A percentile compares a stretch with the other conserved stretches of the same genome.
Evolutionary conservation across 2,329 filamentous ascomycete species (phyloP).

Genomic region (Xylariales sp.): DNA sequence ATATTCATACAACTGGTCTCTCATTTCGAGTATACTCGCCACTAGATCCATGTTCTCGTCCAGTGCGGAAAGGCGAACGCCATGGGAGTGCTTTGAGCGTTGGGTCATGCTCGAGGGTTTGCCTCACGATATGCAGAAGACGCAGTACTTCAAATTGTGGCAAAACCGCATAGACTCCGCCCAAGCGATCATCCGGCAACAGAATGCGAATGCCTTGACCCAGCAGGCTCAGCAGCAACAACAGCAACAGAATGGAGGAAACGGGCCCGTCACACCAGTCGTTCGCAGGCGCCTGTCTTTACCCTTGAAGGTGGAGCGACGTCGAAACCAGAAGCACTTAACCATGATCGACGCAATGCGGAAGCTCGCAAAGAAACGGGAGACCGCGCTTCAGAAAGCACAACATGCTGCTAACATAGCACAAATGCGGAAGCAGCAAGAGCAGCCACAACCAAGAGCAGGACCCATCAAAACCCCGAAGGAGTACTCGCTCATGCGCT

Average conservation of each 20-base stretch:
- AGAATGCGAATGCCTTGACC: conserved; percentile 44
- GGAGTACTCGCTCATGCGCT: conserved; percentile 85
- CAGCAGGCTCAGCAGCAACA: conserved; percentile 27
- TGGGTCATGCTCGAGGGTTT: conserved; percentile 91
- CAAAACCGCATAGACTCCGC: conserved; percentile 56
- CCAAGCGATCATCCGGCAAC: conserved; percentile 49
- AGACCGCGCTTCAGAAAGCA: conserved; percentile 80
- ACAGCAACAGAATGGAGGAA: conserved; percentile 27
- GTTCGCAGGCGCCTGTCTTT: conserved; percentile 67
- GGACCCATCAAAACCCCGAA: conserved; percentile 70
- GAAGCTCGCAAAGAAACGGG: conserved; percentile 90
- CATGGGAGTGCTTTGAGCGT: conserved; percentile 98
- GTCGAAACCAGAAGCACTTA: conserved; percentile 80
- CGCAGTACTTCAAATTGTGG: conserved; percentile 82
- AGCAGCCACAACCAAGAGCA: conserved; percentile 44
- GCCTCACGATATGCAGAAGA: conserved; percentile 90
- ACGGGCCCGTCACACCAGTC: conserved; percentile 41
- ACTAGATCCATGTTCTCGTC: conserved; percentile 75
- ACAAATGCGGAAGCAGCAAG: conserved; percentile 76
- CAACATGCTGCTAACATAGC: conserved; percentile 74
- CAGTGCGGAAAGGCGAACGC: conserved; percentile 82
- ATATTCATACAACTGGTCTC: conserved; percentile 95
- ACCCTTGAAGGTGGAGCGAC: conserved; percentile 79
- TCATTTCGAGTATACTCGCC: conserved; percentile 78
- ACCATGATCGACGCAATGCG: conserved; percentile 91